phyloP scores from a whole-genome alignment of 2,329 filamentous ascomycete genomes.

The Fusarium heterosporum region DNA sequence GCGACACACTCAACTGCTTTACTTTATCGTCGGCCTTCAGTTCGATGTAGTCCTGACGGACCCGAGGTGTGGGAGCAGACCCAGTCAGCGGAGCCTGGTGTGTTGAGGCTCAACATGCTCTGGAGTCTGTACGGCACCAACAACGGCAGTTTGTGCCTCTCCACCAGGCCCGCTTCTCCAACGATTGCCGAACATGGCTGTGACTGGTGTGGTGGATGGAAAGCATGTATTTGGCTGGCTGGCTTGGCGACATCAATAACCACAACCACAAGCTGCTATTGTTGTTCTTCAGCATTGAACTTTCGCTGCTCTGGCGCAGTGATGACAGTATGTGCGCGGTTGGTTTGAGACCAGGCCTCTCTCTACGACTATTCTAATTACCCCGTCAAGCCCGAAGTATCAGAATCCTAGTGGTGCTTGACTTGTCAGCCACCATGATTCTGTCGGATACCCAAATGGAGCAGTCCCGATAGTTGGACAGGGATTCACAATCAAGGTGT shows the following conservation, averaged over 20 bases:
- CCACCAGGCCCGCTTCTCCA: slow-evolving; percentile 49
- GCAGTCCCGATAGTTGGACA: slow-evolving; percentile 43
- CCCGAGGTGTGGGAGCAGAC: slow-evolving; percentile 44
- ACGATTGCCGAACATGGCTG: slow-evolving; percentile 48
- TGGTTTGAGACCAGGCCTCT: slow-evolving; percentile 21
- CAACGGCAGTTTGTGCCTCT: slow-evolving; percentile 46
- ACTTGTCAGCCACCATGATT: slow-evolving; percentile 33
- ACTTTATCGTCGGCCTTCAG: slow-evolving; percentile 21
- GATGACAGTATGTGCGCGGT: neutral
- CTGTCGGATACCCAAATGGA: slow-evolving; percentile 45
- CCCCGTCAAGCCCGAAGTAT: neutral
- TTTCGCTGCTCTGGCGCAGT: slow-evolving; percentile 5
- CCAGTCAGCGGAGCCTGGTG: slow-evolving; percentile 43
- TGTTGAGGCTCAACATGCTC: slow-evolving; percentile 44
- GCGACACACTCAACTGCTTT: slow-evolving; percentile 23
- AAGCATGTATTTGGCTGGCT: slow-evolving; percentile 6
- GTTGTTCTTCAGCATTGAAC: neutral
- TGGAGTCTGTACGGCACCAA: slow-evolving; percentile 34
- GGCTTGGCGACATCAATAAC: neutral
- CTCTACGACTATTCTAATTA: neutral
- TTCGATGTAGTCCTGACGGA: slow-evolving; percentile 43
- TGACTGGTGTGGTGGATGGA: slow-evolving; percentile 36
- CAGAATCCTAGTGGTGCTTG: slow-evolving; percentile 29
- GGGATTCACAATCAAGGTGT: slow-evolving; percentile 43
- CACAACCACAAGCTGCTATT: neutral